Base-by-base conservation (phyloP, 1,139 yeast species). In the Geotrichum carabidarum region DNA sequence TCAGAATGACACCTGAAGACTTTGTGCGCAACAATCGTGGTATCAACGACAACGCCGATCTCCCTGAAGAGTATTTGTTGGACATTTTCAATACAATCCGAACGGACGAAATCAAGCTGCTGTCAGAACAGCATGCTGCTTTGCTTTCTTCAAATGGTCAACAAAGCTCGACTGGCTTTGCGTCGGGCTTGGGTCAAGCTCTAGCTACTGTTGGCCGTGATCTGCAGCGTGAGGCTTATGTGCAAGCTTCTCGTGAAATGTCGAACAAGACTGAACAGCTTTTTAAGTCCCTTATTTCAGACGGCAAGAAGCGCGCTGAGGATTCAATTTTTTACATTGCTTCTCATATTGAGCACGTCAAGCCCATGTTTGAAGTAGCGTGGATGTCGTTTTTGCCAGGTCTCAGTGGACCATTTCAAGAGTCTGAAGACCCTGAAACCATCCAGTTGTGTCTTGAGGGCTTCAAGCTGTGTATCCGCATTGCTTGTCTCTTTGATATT, bases 381-480 rank as follows among this genome's bases (percentile, higher is more conserved):
- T 94, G 99, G 99, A 90, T 93, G 97, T 89, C 97, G 0, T 80
- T 93, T 52, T 76, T 94, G 61, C 98, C 97, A 6, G 97, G 96
- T 0, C 77, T 94, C 53, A 89, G 97, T 0, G 94, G 95, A 1
- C 95, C 96, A 2, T 89, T 91, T 72, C 90, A 86, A 66, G 96
- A 89, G 59, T 84, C 85, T 59, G 94, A 88, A 59, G 96, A 90
- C 62, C 78, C 78, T 14, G 91, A 84, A 50, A 81, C 87, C 3
- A 78, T 87, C 9, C 78, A 76, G 56, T 70, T 79, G 4, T 86
- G 96, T 63, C 74, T 94, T 57, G 95, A 88, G 61, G 99, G 98
- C 9, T 80, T 93, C 62, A 84, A 84, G 64, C 73, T 89, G 49
- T 83, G 97, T 0, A 83, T 90, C 53, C 82, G 86, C 50, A 86